Percentiles rank a stretch among this genome's conserved stretches.
These are phyloP conservation scores for Flueggea neowawraea DNA, from an alignment of 441 rosid genomes.

Conservation along the genomic window DNA sequence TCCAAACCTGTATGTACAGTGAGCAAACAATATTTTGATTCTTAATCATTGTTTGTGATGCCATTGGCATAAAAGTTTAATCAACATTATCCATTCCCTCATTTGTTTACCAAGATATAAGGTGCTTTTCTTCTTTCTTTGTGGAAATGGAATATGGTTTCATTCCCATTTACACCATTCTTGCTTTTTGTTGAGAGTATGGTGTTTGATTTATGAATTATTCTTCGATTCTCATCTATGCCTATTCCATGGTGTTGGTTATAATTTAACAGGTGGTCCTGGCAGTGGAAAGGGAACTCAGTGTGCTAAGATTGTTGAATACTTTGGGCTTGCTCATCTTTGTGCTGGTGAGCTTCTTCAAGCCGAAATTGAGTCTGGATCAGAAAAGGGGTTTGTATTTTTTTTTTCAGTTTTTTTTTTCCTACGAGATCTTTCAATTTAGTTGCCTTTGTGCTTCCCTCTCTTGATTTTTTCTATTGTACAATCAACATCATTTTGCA, in stretches of 20 bases:
- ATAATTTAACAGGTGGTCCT: slow-evolving; percentile 65
- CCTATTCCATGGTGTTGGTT: slow-evolving; percentile 12
- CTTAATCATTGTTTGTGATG: too few relatives aligned
- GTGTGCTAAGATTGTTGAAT: slow-evolving; percentile 62
- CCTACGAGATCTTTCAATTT: neutral
- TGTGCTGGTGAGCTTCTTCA: slow-evolving; percentile 98
- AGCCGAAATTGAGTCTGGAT: slow-evolving; percentile 77
- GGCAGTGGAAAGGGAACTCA: slow-evolving; percentile 97
- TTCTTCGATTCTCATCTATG: neutral
- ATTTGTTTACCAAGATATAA: too few relatives aligned
- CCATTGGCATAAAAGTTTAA: too few relatives aligned
- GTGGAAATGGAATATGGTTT: too few relatives aligned
- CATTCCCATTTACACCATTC: too few relatives aligned
- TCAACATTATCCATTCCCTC: too few relatives aligned
- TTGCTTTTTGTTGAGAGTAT: too few relatives aligned
- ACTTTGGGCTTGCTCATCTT: slow-evolving; percentile 80
- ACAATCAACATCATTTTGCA: neutral
- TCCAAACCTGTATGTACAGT: too few relatives aligned
- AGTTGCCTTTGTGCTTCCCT: neutral
- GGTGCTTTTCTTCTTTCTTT: too few relatives aligned
- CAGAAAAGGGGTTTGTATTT: slow-evolving; percentile 67
- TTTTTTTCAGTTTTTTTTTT: neutral
- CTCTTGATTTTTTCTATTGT: neutral
- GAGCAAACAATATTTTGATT: too few relatives aligned
- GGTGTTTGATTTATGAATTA: neutral